Evolutionary conservation across 768 basidiomycete species (phyloP).

Genomic region (Hericium coralloides): DNA sequence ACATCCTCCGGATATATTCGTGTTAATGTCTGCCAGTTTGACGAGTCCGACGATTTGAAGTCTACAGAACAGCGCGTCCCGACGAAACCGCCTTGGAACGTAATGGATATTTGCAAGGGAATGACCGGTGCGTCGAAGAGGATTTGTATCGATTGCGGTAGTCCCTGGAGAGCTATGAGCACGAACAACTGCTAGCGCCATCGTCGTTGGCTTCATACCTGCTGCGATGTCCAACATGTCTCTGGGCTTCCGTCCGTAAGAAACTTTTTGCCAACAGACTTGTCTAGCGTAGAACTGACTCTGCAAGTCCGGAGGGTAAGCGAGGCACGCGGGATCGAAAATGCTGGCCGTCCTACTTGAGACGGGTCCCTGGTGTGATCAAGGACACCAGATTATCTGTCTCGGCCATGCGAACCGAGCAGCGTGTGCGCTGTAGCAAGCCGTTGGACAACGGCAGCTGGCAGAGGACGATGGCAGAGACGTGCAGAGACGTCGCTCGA

Average conservation of each 20-base stretch:
- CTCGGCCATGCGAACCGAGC: background rate
- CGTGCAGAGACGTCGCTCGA: background rate
- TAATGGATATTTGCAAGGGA: slow-evolving; percentile 49
- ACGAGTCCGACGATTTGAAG: slow-evolving; percentile 16
- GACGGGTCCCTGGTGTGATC: slow-evolving; percentile 12
- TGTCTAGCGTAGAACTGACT: slow-evolving; percentile 76
- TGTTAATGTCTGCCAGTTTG: slow-evolving; percentile 41
- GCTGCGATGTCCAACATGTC: slow-evolving; percentile 81
- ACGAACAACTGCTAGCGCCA: background rate
- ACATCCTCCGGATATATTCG: slow-evolving; percentile 73
- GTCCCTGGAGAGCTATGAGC: slow-evolving; percentile 37
- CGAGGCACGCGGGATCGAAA: background rate
- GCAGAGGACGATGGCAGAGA: background rate
- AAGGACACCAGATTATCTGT: background rate
- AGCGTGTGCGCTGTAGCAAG: too few species aligned
- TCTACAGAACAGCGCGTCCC: slow-evolving; percentile 46
- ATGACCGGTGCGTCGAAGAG: slow-evolving; percentile 42
- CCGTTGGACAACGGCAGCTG: too few species aligned
- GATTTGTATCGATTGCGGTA: slow-evolving; percentile 67
- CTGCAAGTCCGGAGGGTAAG: slow-evolving; percentile 25
- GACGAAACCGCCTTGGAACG: slow-evolving; percentile 82
- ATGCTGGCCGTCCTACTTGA: slow-evolving; percentile 6
- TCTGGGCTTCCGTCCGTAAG: slow-evolving; percentile 64
- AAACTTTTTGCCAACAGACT: slow-evolving; percentile 60
- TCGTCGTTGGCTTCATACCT: slow-evolving; percentile 32